A percentile compares a stretch with the other conserved stretches of the same genome.
Conservation (phyloP, 2,329 filamentous ascomycete species). For the Cyphellophora europaea region DNA sequence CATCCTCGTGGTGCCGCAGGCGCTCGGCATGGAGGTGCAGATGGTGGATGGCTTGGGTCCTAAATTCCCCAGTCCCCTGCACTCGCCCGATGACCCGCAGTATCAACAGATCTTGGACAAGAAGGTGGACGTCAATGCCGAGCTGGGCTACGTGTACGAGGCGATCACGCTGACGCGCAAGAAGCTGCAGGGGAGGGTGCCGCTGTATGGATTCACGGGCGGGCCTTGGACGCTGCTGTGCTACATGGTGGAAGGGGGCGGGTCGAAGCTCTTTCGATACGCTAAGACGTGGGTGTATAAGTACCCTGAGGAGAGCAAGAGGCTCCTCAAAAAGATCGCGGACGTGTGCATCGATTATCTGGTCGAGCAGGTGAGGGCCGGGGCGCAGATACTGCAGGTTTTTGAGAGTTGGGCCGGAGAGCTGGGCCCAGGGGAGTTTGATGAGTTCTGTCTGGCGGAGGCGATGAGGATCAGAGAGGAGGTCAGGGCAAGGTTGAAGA, state of each 20-base stretch:
- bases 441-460: constrained; percentile 77
- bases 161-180: constrained; percentile 84
- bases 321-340: constrained; percentile 78
- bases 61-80: constrained; percentile 79
- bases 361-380: constrained; percentile 82
- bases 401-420: constrained; percentile 99
- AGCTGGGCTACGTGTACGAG: constrained; percentile 90
- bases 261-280: constrained; percentile 88
- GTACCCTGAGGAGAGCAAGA: constrained; percentile 71
- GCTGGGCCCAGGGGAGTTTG: constrained; percentile 74
- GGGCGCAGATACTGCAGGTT: constrained; percentile 90
- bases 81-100: constrained; percentile 70
- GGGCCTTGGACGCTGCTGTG: constrained; percentile 94
- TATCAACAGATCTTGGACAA: constrained; percentile 68
- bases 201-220: constrained; percentile 91
- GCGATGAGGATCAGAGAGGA: constrained; percentile 73
- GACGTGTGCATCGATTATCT: constrained; percentile 93
- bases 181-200: constrained; percentile 80
- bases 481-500: constrained; percentile 63
- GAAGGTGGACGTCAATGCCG: constrained; percentile 72
- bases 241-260: constrained; percentile 98
- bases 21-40: constrained; percentile 96
- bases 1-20: constrained; percentile 94
- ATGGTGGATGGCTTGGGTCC: constrained; percentile 98
- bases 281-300: constrained; percentile 96